Evolutionary conservation across 768 basidiomycete genomes (phyloP).

Genomic region (Tephrocybe rancida): DNA sequence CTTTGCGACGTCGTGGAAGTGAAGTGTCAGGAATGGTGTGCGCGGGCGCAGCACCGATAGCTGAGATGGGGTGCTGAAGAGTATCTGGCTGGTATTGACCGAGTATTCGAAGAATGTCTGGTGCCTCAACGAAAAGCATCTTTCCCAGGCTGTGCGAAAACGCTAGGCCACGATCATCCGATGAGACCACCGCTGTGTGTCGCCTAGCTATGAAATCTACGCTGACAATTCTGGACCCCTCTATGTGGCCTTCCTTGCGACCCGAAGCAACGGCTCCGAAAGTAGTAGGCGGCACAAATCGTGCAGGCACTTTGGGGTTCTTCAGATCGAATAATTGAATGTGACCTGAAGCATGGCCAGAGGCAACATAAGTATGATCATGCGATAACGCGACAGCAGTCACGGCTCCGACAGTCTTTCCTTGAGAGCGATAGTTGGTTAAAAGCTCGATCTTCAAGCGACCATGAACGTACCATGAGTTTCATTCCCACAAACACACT

Average conservation of each 20-base stretch:
- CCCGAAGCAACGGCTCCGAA: constrained; percentile 70
- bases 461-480: constrained; percentile 48
- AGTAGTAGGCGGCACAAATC: constrained; percentile 72
- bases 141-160: constrained; percentile 96
- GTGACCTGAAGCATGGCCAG: constrained; percentile 83
- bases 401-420: constrained; percentile 67
- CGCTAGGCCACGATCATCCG: constrained; percentile 88
- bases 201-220: constrained; percentile 88
- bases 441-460: constrained; percentile 1
- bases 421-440: constrained; percentile 37
- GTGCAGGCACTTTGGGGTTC: constrained; percentile 65
- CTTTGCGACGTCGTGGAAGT: constrained; percentile 46
- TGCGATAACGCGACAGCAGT: constrained; percentile 91
- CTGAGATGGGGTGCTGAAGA: constrained; percentile 1
- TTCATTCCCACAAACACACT: constrained; percentile 77
- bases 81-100: constrained; percentile 81
- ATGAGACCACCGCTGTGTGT: constrained; percentile 90
- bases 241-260: constrained; percentile 83
- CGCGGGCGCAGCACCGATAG: constrained; percentile 12
- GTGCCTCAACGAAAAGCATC: constrained; percentile 92
- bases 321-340: constrained; percentile 86
- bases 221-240: constrained; percentile 76
- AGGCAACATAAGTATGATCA: constrained; percentile 91
- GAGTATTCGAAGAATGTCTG: constrained; percentile 90
- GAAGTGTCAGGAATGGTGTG: constrained; percentile 21